Evolutionary conservation across 495 filamentous ascomycete genomes (phyloP), one percentile per base, ranked within the genome.

Genomic region (Pseudoneurospora amorphoporcata): DNA sequence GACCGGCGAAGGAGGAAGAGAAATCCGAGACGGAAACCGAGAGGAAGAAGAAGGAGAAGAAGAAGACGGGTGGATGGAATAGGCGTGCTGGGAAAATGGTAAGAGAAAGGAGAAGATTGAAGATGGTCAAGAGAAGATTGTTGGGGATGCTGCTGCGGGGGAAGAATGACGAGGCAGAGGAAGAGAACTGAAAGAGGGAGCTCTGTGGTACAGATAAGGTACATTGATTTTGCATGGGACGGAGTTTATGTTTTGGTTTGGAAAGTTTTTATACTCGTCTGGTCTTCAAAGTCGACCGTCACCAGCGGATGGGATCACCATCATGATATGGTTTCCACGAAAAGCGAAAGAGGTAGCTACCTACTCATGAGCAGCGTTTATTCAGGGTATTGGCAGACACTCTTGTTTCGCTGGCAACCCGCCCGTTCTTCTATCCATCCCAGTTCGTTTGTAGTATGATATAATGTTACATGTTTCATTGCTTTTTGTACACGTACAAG

Each of bases 381-480:
- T 23, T 23, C 23, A 23, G 23, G 23, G 23, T 4, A 14, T 32
- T 23, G 19, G 53, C 23, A 65, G 29, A 65, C 3, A 35, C 53
- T 65, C 53, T 65, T 32, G 14, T 65, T 58, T 65, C 29, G 29
- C 53, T 4, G 53, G 29, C 53, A 65, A 35, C 53, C 53, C 53
- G 29, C 35, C 35, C 45, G 29, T 65, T 65, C 45, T 23, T 65
- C 29, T 65, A 65, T 65, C 53, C 53, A 65, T 17, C 14, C 53
- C 53, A 65, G 35, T 37, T 37, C 35, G 53, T 35, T 65, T 29
- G 53, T 65, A 17, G 23, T 65, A 65, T 65, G 53, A 65, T 65
- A 73, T 79, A 78, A 73, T 76, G 76, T 80, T 77, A 79, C 78
- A 79, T 76, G 75, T 75, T 68, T 75, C 72, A 40, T 74, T 75